Evolutionary conservation across 2,329 filamentous ascomycete genomes (phyloP), one percentile per base, ranked within the genome.

Genomic region (Sclerotiophoma versabilis): DNA sequence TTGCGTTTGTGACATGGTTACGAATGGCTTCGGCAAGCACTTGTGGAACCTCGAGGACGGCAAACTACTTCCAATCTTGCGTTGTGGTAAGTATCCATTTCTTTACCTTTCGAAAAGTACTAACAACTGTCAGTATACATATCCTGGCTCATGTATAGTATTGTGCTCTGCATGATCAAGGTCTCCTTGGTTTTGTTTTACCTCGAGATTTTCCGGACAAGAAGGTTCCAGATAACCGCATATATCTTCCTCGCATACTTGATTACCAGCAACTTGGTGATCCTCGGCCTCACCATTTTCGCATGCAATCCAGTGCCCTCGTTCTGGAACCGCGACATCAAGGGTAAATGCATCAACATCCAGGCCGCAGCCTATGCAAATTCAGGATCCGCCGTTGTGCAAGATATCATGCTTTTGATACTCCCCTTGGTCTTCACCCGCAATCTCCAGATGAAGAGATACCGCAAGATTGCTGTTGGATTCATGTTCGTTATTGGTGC

Each of bases 251-350:
- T 70, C 1, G 54, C 25, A 0, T 62, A 44, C 25, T 60, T 71
- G 5, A 34, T 59, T n/a, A 26, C 60, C 26, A 67, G 58, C 36
- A 61, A 57, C 10, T 4, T 60, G 4, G 32, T 57, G 0, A 60
- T 67, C 7, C 58, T 65, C 33, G 49, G 66, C 26, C 17, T 68
- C 8, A 62, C 63, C 0, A 51, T 70, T 19, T 66, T 70, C 34
- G 50, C 56, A 4, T 72, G 68, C 55, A 63, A 27, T 0, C 69
- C 69, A 1, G 52, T 70, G 0, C 27, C 41, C 1, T 60, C 61
- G 1, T 72, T 67, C 30, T 71, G 69, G 69, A 54, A 71, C 36
- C 60, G 67, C 14, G 62, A 69, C 14, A 54, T 63, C 14, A 60
- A 60, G 9, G 68, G 61, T 8, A 63, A 60, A 36, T 71, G 68